Conservation (phyloP, 73 alveolate genomes). For the Paramecium pentaurelia region DNA sequence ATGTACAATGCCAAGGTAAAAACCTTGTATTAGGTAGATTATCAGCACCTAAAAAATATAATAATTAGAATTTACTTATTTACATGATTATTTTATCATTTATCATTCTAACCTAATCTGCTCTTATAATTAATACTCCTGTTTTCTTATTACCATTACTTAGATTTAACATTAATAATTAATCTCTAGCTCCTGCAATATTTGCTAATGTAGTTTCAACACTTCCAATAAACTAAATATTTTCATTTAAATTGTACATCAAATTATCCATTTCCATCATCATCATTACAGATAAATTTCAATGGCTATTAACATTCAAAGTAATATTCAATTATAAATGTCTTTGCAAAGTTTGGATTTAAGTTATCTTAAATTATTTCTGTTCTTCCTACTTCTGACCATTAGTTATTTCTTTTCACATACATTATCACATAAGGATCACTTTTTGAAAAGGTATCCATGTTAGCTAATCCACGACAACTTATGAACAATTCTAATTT, state of each 20-base stretch:
- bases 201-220: conserved; percentile 18
- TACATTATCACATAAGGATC: conserved; percentile 73
- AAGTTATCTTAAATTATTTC: conserved; percentile 70
- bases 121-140: not conserved
- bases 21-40: conserved; percentile 45
- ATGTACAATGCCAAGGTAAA: conserved; percentile 33
- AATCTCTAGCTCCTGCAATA: conserved; percentile 23
- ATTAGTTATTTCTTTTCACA: conserved; percentile 43
- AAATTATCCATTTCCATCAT: conserved; percentile 24
- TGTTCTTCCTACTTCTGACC: conserved; percentile 65
- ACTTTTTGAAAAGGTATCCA: conserved; percentile 71
- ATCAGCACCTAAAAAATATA: conserved; percentile 19
- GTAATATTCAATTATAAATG: conserved; percentile 66
- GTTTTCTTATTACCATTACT: not conserved
- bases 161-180: not conserved
- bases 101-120: conserved; percentile 36
- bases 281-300: conserved; percentile 34
- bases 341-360: conserved; percentile 74
- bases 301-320: conserved; percentile 64
- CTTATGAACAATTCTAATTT: conserved; percentile 67
- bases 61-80: not conserved
- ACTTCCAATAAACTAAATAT: not conserved
- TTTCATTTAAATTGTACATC: not conserved
- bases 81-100: conserved; percentile 30
- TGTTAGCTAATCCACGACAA: conserved; percentile 65